These are phyloP conservation scores for Harrya chromipes DNA, from an alignment of 768 basidiomycete species.

Conservation along the genomic window DNA sequence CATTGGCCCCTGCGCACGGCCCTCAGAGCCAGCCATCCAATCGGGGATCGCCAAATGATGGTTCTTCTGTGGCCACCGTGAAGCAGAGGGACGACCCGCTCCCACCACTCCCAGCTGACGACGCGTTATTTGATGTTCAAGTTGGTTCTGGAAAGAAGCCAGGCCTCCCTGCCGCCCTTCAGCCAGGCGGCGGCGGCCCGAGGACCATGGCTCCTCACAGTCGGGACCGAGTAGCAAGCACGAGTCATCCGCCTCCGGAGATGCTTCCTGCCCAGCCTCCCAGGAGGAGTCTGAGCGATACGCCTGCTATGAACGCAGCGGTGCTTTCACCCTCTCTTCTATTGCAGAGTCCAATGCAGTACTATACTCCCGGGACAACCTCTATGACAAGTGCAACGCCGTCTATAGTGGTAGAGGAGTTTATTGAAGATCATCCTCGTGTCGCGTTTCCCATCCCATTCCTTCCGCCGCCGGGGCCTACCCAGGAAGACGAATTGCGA, in stretches of 20 bases:
- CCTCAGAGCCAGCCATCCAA: slow-evolving; percentile 7
- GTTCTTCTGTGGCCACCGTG: slow-evolving; percentile 1
- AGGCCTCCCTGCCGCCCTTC: slow-evolving; percentile 41
- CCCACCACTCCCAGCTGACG: slow-evolving; percentile 40
- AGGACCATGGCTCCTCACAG: slow-evolving; percentile 19
- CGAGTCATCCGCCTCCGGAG: slow-evolving; percentile 9
- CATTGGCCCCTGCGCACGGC: slow-evolving; percentile 23
- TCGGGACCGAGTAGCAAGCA: slow-evolving; percentile 10
- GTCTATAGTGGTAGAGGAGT: slow-evolving; percentile 17
- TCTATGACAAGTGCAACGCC: slow-evolving; percentile 5
- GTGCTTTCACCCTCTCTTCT: slow-evolving; percentile 4
- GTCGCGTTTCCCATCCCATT: slow-evolving; percentile 6
- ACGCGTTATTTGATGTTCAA: slow-evolving; percentile 17
- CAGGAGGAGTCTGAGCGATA: slow-evolving; percentile 14
- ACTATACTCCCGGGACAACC: slow-evolving; percentile 1
- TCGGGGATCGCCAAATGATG: slow-evolving; percentile 2
- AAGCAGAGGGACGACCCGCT: slow-evolving; percentile 32
- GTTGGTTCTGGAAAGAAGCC: slow-evolving; percentile 15
- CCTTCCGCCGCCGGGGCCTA: not conserved
- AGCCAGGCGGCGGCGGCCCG: slow-evolving; percentile 33
- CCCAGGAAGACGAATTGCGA: not conserved
- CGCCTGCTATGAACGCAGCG: slow-evolving; percentile 8
- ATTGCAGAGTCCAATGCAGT: slow-evolving; percentile 6
- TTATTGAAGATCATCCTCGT: not conserved
- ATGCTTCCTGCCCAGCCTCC: slow-evolving; percentile 3